Evolutionary conservation across 2,329 filamentous ascomycete genomes (phyloP).

Genomic region (Aspergillus sp.): DNA sequence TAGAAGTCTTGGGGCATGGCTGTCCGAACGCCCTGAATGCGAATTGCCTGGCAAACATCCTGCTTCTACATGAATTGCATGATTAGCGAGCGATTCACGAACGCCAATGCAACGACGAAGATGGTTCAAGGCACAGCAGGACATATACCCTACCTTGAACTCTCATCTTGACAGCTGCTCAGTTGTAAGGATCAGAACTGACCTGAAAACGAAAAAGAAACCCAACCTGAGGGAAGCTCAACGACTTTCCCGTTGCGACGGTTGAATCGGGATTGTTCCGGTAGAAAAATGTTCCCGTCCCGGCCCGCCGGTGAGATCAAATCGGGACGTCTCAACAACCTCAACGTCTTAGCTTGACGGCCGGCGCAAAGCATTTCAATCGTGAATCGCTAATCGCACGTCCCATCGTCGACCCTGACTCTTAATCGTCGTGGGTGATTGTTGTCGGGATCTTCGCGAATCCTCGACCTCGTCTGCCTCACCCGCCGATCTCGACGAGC

Average conservation of each 20-base stretch:
- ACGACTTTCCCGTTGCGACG: conserved; percentile 7
- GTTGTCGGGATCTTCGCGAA: conserved; percentile 3
- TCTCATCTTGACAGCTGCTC: neutral
- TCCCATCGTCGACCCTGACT: neutral
- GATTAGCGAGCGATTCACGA: conserved; percentile 1
- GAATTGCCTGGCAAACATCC: conserved; percentile 33
- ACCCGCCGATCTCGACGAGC: conserved; percentile 13
- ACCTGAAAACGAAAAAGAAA: neutral
- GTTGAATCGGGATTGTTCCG: conserved; percentile 27
- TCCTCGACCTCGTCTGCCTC: conserved; percentile 9
- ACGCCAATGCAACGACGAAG: neutral
- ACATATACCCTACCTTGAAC: neutral
- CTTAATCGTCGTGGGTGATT: conserved; percentile 5
- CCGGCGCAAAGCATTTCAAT: conserved; percentile 2
- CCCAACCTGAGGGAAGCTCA: neutral
- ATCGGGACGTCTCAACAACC: conserved; percentile 29
- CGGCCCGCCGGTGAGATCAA: conserved; percentile 39
- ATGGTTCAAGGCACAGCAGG: neutral
- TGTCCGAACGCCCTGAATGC: conserved; percentile 28
- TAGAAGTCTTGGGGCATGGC: conserved; percentile 22
- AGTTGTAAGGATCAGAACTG: neutral
- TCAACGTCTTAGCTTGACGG: conserved; percentile 29
- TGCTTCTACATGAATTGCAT: conserved; percentile 1
- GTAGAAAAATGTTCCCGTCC: conserved; percentile 44
- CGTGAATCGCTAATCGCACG: conserved; percentile 2